Base-by-base conservation (phyloP, 169 alveolate species). In the Cryptosporidium meleagridis region DNA sequence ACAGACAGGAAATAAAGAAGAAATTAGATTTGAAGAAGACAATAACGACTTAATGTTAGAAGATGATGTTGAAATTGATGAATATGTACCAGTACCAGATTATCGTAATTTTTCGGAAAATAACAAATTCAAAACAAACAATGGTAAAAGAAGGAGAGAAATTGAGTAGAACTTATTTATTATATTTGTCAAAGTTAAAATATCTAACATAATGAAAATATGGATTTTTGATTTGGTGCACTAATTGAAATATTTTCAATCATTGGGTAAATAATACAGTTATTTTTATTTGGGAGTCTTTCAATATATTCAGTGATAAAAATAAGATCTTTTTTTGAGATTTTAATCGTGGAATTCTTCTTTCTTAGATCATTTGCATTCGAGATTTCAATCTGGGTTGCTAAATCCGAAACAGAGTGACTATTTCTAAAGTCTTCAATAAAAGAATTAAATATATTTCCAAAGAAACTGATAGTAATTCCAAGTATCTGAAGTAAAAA, bases 251-350 rank as follows among this genome's bases (percentile, higher is more conserved):
- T 65, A 61, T 45, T 31, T 26, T 35, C 59, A 23, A 10, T 16
- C 33, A 31, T 62, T 39, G 59, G 53, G 39, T 59, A 80, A 23
- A 65, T 37, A 21, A 80, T n/a, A 39, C 89, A 80, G 59, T 80
- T 80, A n/a, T 80, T 33, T 12, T 62, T 67, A 41, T 39, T 48
- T 16, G 89, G 68, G 3, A 80, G 68, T 23, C 61, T 59, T 6
- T 73, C 70, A 35, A 73, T 73, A 58, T 73, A 73, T 73, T 73
- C 86, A 59, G 51, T 73, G 5, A 73, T 73, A 18, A 73, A 37
- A 53, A 73, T 29, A 16, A 73, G 12, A 33, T 73, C 86, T 73
- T 73, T 72, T 59, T 80, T 80, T 41, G 75, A 62, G 41, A 80
- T 41, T 14, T 65, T 62, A 16, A 61, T 41, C 0, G 23, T 70